phyloP scores from a whole-genome alignment of 352 stramenopile species.

The Phytophthora citrophthora region DNA sequence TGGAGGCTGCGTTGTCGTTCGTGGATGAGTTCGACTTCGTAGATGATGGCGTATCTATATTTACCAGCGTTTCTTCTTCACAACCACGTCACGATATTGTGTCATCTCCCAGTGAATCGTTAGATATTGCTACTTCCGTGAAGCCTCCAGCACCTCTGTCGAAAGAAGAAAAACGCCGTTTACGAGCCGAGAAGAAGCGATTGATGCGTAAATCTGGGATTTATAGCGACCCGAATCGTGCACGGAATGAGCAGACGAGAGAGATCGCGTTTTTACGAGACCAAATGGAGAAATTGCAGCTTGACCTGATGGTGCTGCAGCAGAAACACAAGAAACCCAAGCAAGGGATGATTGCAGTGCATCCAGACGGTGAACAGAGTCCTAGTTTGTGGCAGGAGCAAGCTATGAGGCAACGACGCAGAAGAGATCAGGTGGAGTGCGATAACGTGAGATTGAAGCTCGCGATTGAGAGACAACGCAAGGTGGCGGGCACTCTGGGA shows the following conservation, averaged over 20 bases:
- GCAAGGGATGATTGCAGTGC: background rate
- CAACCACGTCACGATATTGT: background rate
- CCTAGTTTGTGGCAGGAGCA: conserved; percentile 35
- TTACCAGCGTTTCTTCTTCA: background rate
- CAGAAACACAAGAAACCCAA: background rate
- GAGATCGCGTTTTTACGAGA: conserved; percentile 47
- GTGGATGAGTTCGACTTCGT: conserved; percentile 31
- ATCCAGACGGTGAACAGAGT: background rate
- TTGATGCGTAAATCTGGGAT: conserved; percentile 10
- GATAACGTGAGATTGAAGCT: conserved; percentile 42
- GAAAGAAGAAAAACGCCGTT: conserved; percentile 18
- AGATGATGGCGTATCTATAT: background rate
- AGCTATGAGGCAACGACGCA: conserved; percentile 17
- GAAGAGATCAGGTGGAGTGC: conserved; percentile 23
- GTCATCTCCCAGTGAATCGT: background rate
- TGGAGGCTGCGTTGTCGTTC: conserved; percentile 34
- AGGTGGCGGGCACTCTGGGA: conserved; percentile 42
- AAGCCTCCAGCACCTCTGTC: background rate
- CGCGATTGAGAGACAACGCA: conserved; percentile 48
- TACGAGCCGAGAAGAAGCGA: conserved; percentile 20
- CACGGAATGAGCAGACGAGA: conserved; percentile 34
- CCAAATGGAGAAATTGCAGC: conserved; percentile 43
- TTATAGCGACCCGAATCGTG: conserved; percentile 36
- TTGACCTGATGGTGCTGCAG: conserved; percentile 36
- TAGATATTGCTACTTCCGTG: background rate